Evolutionary conservation across 495 filamentous ascomycete genomes (phyloP), one percentile per base, ranked within the genome.

Genomic region (Aspergillus biplanus): DNA sequence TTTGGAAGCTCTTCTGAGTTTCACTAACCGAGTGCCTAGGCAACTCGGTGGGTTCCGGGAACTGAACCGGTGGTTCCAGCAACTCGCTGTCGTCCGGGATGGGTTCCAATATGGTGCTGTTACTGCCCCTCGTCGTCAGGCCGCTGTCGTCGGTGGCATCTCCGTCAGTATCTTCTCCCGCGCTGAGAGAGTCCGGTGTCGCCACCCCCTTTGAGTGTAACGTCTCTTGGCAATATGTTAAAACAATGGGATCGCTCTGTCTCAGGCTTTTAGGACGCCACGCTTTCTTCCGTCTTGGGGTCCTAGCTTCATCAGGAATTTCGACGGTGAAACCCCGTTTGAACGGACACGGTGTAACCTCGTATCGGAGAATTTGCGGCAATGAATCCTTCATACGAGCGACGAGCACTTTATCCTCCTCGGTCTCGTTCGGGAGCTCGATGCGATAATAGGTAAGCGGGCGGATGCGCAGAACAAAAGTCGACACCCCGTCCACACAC

Each of bases 341-440:
- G 73, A 97, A 97, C 11, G 93, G 93, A 78, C 92, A 96, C 52
- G 86, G 84, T 0, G 92, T 97, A 63, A 89, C 90, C 75, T 97
- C 93, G 71, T 94, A 97, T 59, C 87, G 87, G 48, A 96, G 76
- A 5, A 96, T 80, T 59, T 84, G 84, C 31, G 80, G 80, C 27
- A 97, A 74, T n/a, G 90, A 86, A 7, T 71, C 70, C 64, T 92
- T 92, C 59, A 97, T 72, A 33, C 87, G 79, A 56, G 83, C 81
- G 13, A 90, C 87, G 58, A 82, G 81, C 15, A 69, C 68, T 37
- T 78, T 75, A 60, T 95, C 86, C 31, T 89, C 86, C 0, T 81
- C 73, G 0, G 82, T 83, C 13, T 78, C 76, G 46, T 84, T 80
- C 3, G 92, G 90, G 7, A 97, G 71, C 67, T 97, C 93, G 66